Percentiles rank a stretch among this genome's conserved stretches.
Evolutionary conservation across 257 asterid species (phyloP).

Genomic region (Mentha longifolia): DNA sequence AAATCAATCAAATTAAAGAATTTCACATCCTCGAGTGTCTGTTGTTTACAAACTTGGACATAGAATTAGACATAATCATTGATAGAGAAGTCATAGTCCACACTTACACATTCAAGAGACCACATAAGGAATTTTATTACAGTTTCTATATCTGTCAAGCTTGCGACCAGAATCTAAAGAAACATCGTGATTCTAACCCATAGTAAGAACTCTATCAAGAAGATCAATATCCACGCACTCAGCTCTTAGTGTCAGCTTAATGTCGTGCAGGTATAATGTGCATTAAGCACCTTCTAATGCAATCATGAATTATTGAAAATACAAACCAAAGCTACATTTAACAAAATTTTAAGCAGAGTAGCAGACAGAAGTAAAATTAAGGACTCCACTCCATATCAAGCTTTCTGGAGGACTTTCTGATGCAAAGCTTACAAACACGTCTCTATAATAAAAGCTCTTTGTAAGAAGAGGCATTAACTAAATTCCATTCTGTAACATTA

Average conservation of each 20-base stretch:
- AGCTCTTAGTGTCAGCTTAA: not conserved
- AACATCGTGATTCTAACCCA: not conserved
- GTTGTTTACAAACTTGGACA: slow-evolving; percentile 1
- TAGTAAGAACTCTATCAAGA: not conserved
- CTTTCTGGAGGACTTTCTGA: not conserved
- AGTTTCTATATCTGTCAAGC: not conserved
- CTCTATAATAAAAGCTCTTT: not conserved
- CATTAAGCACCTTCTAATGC: no score
- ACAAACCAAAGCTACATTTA: no score
- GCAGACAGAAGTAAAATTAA: no score
- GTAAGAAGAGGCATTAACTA: not conserved
- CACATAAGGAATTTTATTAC: not conserved
- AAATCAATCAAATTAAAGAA: slow-evolving; percentile 17
- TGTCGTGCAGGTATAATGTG: not conserved
- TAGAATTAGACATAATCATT: not conserved
- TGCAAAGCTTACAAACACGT: slow-evolving; percentile 12
- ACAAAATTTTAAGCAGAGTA: no score
- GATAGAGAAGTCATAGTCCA: not conserved
- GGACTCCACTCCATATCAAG: no score
- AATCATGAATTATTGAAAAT: no score
- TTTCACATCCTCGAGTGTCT: not conserved
- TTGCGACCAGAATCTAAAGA: not conserved
- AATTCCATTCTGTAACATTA: slow-evolving; percentile 13
- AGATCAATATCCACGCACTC: not conserved
- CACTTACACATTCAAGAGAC: not conserved